A percentile compares a stretch with the other conserved stretches of the same genome.
Evolutionary conservation across 1,284 basidiomycete genomes (phyloP).

Genomic region (Trichosporon sp.): DNA sequence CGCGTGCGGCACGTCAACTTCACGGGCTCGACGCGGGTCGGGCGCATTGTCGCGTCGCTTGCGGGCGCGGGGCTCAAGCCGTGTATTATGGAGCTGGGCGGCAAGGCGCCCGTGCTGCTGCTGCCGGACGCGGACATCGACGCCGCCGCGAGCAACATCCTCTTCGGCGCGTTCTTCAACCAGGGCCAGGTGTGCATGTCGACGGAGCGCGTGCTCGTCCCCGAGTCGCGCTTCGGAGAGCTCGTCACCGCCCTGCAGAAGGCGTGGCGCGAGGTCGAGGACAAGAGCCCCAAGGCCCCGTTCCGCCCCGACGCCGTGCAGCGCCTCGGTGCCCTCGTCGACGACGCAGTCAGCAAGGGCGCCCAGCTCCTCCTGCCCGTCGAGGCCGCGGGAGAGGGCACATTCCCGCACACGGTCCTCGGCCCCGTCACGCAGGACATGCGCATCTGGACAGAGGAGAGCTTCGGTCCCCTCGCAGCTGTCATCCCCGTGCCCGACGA

Average conservation of each 20-base stretch:
- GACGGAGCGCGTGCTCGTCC: slow-evolving; percentile 63
- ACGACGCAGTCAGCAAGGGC: slow-evolving; percentile 56
- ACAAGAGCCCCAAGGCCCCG: slow-evolving; percentile 40
- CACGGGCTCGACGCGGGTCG: slow-evolving; percentile 52
- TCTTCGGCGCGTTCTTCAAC: slow-evolving; percentile 60
- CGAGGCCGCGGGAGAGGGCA: slow-evolving; percentile 34
- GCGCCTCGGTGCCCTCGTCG: slow-evolving; percentile 54
- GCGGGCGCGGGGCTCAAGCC: slow-evolving; percentile 51
- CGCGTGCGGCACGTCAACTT: slow-evolving; percentile 52
- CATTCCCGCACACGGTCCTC: slow-evolving; percentile 59
- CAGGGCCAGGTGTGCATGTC: slow-evolving; percentile 70
- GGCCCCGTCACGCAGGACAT: slow-evolving; percentile 55
- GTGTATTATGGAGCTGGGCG: slow-evolving; percentile 50
- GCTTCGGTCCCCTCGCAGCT: slow-evolving; percentile 58
- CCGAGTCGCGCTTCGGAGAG: slow-evolving; percentile 41
- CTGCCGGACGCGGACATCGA: slow-evolving; percentile 61
- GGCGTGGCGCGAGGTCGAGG: slow-evolving; percentile 37
- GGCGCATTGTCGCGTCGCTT: slow-evolving; percentile 38
- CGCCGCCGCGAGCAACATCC: slow-evolving; percentile 55
- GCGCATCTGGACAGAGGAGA: slow-evolving; percentile 57
- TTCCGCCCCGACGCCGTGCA: slow-evolving; percentile 57
- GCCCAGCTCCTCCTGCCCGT: slow-evolving; percentile 46
- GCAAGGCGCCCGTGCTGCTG: slow-evolving; percentile 53
- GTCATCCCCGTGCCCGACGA: slow-evolving; percentile 24
- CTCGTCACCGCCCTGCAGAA: slow-evolving; percentile 43